These are phyloP conservation scores for Acer campestre DNA, from an alignment of 345 rosid genomes.

Conservation along the genomic window DNA sequence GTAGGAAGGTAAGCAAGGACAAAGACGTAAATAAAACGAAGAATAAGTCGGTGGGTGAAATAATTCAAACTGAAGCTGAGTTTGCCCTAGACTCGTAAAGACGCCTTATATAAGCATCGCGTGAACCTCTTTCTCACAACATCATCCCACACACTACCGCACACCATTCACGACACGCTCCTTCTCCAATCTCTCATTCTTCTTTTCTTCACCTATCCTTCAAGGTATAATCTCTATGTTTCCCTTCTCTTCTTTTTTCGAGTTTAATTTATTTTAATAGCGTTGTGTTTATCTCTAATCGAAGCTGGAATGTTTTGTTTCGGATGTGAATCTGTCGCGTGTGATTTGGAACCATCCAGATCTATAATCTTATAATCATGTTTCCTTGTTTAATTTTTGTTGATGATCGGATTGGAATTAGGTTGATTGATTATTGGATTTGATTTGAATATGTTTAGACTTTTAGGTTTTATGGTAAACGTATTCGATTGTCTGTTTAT, in stretches of 20 bases:
- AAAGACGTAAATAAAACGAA: no score
- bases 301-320: neutral
- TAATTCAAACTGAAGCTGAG: no score
- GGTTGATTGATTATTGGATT: neutral
- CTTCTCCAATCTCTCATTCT: neutral
- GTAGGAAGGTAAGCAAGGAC: no score
- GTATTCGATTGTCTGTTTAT: neutral
- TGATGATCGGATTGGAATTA: neutral
- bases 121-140: neutral
- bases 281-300: neutral
- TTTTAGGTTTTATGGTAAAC: neutral
- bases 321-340: neutral
- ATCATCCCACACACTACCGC: neutral
- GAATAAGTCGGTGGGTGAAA: no score
- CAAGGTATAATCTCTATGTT: neutral
- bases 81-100: neutral
- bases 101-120: conserved; percentile 1
- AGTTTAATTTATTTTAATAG: neutral
- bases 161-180: neutral
- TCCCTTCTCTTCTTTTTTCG: neutral
- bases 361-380: neutral
- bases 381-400: neutral
- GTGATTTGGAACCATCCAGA: neutral
- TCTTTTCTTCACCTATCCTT: neutral
- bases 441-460: neutral